These are phyloP conservation scores for Alternaria triticina DNA, from an alignment of 2,329 filamentous ascomycete species.

Conservation along the genomic window DNA sequence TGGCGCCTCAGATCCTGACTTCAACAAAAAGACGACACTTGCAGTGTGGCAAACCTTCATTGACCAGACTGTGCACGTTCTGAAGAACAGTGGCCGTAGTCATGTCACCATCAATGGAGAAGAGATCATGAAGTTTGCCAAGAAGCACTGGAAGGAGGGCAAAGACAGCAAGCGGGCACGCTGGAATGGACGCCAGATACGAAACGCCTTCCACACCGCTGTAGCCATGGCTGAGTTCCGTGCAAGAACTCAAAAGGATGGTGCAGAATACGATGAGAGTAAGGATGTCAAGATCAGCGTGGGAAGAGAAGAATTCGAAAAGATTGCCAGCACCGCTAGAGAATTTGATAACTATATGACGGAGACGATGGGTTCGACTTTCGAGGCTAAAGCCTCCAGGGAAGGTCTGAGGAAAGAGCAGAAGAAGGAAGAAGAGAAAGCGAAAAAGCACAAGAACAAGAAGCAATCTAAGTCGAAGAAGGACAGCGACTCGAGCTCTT, in stretches of 20 bases:
- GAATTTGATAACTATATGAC: background rate
- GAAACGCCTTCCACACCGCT: slow-evolving; percentile 49
- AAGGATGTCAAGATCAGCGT: background rate
- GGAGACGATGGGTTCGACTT: background rate
- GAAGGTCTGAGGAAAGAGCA: background rate
- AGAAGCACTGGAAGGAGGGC: background rate
- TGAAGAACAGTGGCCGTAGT: background rate
- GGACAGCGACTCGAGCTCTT: background rate
- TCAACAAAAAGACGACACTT: background rate
- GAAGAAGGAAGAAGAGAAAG: background rate
- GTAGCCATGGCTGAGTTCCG: background rate
- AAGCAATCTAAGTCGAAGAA: background rate
- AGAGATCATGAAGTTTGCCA: background rate
- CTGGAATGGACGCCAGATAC: slow-evolving; percentile 51
- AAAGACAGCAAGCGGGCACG: slow-evolving; percentile 15
- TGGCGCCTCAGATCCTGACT: background rate
- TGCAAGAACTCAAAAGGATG: background rate
- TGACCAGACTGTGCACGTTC: background rate
- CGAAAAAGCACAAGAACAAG: background rate
- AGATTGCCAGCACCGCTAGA: background rate
- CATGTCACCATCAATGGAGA: background rate
- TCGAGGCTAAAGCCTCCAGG: background rate
- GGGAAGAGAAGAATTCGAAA: background rate
- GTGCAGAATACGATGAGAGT: background rate
- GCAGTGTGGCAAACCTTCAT: background rate